Conservation (phyloP, 2,329 filamentous ascomycete species). For the Dendryphion nanum region DNA sequence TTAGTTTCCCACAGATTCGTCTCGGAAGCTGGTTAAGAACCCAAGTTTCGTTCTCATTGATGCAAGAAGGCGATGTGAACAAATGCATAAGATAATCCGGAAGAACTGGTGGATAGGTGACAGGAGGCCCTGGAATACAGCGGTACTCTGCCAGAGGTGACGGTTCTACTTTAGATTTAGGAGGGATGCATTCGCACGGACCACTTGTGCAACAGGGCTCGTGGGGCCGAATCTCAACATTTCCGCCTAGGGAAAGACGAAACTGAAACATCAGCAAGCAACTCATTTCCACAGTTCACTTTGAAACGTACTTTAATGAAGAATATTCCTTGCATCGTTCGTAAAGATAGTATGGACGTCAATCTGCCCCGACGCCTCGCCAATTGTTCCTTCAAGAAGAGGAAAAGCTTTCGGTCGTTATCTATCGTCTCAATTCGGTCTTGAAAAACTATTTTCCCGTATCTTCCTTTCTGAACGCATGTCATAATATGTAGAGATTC, state of each 20-base stretch:
- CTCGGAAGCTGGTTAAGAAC: slow-evolving; percentile 22
- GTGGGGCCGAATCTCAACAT: slow-evolving; percentile 19
- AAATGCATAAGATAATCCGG: slow-evolving; percentile 19
- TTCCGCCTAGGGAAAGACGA: slow-evolving; percentile 14
- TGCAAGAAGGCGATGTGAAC: slow-evolving; percentile 15
- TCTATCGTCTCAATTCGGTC: slow-evolving; percentile 14
- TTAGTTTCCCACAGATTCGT: slow-evolving; percentile 17
- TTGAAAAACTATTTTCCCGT: slow-evolving; percentile 15
- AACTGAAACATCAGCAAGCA: slow-evolving; percentile 3
- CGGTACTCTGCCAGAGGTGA: slow-evolving; percentile 21
- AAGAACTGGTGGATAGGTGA: slow-evolving; percentile 18
- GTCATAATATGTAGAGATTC: slow-evolving; percentile 15
- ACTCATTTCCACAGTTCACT: background rate
- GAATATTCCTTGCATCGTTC: slow-evolving; percentile 15
- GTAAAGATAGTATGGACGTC: slow-evolving; percentile 10
- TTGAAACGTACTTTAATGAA: slow-evolving; percentile 15
- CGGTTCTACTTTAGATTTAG: slow-evolving; percentile 18
- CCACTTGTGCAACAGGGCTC: slow-evolving; percentile 10
- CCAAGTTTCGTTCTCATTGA: slow-evolving; percentile 16
- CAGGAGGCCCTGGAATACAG: slow-evolving; percentile 17
- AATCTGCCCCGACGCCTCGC: slow-evolving; percentile 8
- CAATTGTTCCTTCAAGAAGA: slow-evolving; percentile 15
- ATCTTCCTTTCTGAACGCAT: slow-evolving; percentile 14
- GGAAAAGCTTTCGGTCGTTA: slow-evolving; percentile 17
- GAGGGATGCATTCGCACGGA: slow-evolving; percentile 22